Evolutionary conservation across 1,139 yeast species (phyloP).

Genomic region (Candida neerlandica): DNA sequence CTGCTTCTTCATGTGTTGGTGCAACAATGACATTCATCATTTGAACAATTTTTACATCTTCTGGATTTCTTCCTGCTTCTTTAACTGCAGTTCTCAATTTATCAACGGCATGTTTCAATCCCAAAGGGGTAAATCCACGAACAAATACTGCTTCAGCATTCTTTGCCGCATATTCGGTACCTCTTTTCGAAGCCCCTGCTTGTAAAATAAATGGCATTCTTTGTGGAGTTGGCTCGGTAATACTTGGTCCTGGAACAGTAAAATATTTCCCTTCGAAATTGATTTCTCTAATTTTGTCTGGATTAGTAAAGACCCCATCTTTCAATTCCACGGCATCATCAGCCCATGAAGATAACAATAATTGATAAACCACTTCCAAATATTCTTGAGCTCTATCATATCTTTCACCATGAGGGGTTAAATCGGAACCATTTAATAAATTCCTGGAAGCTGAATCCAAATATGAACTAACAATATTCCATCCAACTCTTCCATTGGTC

Average conservation of each 20-base stretch:
- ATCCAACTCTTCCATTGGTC: constrained; percentile 45
- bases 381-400: constrained; percentile 45
- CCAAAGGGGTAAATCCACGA: constrained; percentile 26
- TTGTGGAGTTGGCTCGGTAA: constrained; percentile 44
- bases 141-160: constrained; percentile 44
- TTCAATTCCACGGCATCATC: constrained; percentile 40
- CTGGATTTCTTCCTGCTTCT: constrained; percentile 29
- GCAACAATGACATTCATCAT: constrained; percentile 31
- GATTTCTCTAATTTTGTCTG: constrained; percentile 17
- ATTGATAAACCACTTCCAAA: constrained; percentile 38
- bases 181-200: constrained; percentile 46
- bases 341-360: constrained; percentile 43
- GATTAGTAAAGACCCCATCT: constrained; percentile 27
- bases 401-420: constrained; percentile 40
- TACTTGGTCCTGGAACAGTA: constrained; percentile 46
- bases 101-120: constrained; percentile 24
- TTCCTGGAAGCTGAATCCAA: constrained; percentile 45
- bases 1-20: constrained; percentile 35
- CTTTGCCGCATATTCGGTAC: constrained; percentile 41
- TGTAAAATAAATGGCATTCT: constrained; percentile 45
- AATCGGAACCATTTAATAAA: constrained; percentile 30
- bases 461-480: constrained; percentile 44
- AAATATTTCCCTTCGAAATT: constrained; percentile 37
- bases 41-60: constrained; percentile 30
- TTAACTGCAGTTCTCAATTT: constrained; percentile 28